phyloP scores from a whole-genome alignment of 1,139 yeast species.

The Blastobotrys persicus region DNA sequence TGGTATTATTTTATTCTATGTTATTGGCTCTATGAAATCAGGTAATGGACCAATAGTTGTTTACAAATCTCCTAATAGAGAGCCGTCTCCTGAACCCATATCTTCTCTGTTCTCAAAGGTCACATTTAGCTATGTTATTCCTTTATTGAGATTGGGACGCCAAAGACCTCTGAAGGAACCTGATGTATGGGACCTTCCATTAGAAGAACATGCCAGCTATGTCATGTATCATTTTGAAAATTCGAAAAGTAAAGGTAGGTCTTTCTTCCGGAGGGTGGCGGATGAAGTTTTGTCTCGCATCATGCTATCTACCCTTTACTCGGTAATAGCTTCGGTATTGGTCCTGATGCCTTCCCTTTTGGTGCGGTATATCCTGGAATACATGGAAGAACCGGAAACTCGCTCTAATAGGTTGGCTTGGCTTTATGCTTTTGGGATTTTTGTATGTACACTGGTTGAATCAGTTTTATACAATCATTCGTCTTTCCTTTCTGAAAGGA shows the following conservation, averaged over 20 bases:
- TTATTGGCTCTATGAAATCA: background rate
- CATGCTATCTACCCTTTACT: background rate
- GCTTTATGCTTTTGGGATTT: conserved; percentile 12
- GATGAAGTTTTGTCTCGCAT: background rate
- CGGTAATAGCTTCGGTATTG: background rate
- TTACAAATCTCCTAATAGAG: background rate
- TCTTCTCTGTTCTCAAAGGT: conserved; percentile 1
- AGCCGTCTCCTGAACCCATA: background rate
- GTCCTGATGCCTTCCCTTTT: conserved; percentile 8
- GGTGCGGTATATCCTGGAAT: conserved; percentile 12
- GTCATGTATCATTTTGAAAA: too few species aligned
- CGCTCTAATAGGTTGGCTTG: conserved; percentile 10
- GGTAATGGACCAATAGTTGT: background rate
- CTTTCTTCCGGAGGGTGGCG: background rate
- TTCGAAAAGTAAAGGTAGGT: background rate
- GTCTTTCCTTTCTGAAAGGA: conserved; percentile 82
- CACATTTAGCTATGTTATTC: conserved; percentile 1
- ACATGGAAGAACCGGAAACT: conserved; percentile 7
- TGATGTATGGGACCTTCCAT: conserved; percentile 1
- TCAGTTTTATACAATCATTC: conserved; percentile 8
- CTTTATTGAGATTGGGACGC: background rate
- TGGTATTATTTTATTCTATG: background rate
- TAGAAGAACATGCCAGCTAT: conserved; percentile 1
- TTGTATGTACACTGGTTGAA: background rate
- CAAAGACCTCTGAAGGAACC: background rate